These are phyloP conservation scores for Pseudogymnoascus sp. DNA, from an alignment of 2,329 filamentous ascomycete genomes.

Conservation along the genomic window DNA sequence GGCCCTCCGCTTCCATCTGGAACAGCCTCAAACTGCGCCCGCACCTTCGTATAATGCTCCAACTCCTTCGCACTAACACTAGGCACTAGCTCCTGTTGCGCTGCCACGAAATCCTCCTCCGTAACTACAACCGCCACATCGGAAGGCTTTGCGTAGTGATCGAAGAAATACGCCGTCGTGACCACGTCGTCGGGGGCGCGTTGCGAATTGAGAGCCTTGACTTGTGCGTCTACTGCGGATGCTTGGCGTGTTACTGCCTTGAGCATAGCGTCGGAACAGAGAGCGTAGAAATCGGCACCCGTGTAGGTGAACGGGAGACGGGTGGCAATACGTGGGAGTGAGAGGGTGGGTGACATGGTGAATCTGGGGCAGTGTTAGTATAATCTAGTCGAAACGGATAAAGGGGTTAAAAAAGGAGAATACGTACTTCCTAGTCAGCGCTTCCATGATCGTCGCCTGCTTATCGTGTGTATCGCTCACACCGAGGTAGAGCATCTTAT, in stretches of 20 bases:
- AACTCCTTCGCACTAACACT: conserved; percentile 90
- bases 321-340: conserved; percentile 65
- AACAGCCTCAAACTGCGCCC: conserved; percentile 70
- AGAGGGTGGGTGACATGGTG: conserved; percentile 70
- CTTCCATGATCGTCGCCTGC: conserved; percentile 88
- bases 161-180: conserved; percentile 90
- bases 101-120: conserved; percentile 78
- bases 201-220: conserved; percentile 57
- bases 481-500: conserved; percentile 97
- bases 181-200: conserved; percentile 38
- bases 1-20: conserved; percentile 28
- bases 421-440: conserved; percentile 82
- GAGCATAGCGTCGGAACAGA: conserved; percentile 97
- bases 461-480: conserved; percentile 96
- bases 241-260: conserved; percentile 94
- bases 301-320: conserved; percentile 91
- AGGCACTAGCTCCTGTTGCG: conserved; percentile 80
- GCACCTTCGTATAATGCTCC: conserved; percentile 79
- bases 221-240: conserved; percentile 72
- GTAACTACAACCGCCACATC: conserved; percentile 84
- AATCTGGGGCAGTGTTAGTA: conserved; percentile 53
- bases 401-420: neutral
- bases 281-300: conserved; percentile 91
- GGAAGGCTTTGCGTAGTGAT: conserved; percentile 75
- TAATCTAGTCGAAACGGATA: neutral